A percentile compares a stretch with the other conserved stretches of the same genome.
Conservation (phyloP, 768 basidiomycete genomes). For the Rhizopogon vulgaris region DNA sequence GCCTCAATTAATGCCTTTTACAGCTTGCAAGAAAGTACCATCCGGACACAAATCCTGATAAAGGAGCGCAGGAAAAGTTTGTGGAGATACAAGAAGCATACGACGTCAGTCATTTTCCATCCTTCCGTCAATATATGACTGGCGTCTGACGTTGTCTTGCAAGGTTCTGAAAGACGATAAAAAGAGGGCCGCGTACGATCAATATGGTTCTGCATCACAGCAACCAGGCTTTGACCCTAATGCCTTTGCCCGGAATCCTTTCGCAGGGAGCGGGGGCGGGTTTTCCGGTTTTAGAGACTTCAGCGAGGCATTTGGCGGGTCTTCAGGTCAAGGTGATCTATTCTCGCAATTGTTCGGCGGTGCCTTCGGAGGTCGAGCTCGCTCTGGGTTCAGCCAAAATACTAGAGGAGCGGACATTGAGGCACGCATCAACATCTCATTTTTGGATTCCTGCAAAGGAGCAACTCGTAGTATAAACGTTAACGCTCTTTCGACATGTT, state of each 20-base stretch:
- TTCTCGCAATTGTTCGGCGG: slow-evolving; percentile 84
- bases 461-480: slow-evolving; percentile 67
- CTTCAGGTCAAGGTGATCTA: slow-evolving; percentile 49
- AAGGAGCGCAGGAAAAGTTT: slow-evolving; percentile 85
- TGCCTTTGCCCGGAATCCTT: slow-evolving; percentile 58
- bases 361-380: slow-evolving; percentile 45
- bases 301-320: slow-evolving; percentile 47
- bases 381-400: slow-evolving; percentile 37
- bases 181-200: slow-evolving; percentile 86
- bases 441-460: slow-evolving; percentile 96
- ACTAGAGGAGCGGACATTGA: slow-evolving; percentile 79
- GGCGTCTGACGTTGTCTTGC: slow-evolving; percentile 13
- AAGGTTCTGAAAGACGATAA: slow-evolving; percentile 92
- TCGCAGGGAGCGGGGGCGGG: slow-evolving; percentile 45
- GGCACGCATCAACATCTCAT: slow-evolving; percentile 64
- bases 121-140: slow-evolving; percentile 9
- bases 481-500: slow-evolving; percentile 78
- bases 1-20: slow-evolving; percentile 10
- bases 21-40: slow-evolving; percentile 98
- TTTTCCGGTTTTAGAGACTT: slow-evolving; percentile 74
- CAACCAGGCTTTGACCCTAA: slow-evolving; percentile 93
- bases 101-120: slow-evolving; percentile 55
- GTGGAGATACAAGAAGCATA: slow-evolving; percentile 96
- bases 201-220: slow-evolving; percentile 88
- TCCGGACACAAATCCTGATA: slow-evolving; percentile 94